Evolutionary conservation across 2,329 filamentous ascomycete species (phyloP), one percentile per base, ranked within the genome.

Genomic region (Dothiorella sarmentorum): DNA sequence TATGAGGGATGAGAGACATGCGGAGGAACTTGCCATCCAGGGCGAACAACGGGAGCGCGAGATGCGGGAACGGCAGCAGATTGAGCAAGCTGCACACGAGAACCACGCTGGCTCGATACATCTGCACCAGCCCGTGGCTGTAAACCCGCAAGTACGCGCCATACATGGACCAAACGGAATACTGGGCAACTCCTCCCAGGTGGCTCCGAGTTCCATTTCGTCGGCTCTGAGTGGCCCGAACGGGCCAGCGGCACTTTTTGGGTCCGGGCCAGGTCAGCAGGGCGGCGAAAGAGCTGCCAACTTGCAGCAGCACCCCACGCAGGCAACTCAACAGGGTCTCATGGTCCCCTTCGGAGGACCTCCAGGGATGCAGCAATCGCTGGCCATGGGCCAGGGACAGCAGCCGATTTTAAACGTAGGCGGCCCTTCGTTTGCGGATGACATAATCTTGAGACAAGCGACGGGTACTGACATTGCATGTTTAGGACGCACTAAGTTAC

Each of bases 141-240:
- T 80, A 2, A 76, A 76, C 85, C 91, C 69, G 80, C 92, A 74
- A 80, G 91, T 62, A 77, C 88, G 59, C 63, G 88, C 90, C 55
- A 95, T 97, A 59, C 93, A 96, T 71, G 95, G 91, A 44, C 93
- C 93, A 1, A 93, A 94, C 64, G 93, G 93, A 7, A 81, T 97
- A 33, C 83, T 97, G 37, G 75, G 75, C 13, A 77, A 78, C 84
- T 81, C 65, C 75, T 83, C 71, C 62, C 80, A 64, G 76, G 82
- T 73, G 73, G 74, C 70, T 6, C 80, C 68, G 68, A 80, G 64
- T 76, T 80, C 33, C 75, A 82, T 60, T 76, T 79, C 66, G 73
- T 77, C 61, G 35, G 76, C 83, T 11, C 78, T 87, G 56, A 81
- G 82, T 22, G 80, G 82, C 20, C 80, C 86, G 29, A 84, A 78